Evolutionary conservation across 129 eudicot genomes (phyloP), one percentile per base, ranked within the genome.

Genomic region (Deinandra increscens): DNA sequence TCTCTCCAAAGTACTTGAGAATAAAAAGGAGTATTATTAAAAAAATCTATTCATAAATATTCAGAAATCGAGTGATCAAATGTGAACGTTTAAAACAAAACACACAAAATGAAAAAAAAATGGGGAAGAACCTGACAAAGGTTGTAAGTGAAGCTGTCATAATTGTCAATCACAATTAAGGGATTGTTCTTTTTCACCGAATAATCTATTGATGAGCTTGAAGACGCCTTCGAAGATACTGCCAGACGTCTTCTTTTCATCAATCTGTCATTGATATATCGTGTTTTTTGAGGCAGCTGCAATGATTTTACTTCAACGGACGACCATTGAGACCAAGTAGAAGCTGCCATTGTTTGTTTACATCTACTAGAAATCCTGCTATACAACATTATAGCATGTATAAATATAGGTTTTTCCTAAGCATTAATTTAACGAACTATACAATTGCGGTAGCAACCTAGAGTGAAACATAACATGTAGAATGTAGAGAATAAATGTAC

Each of bases 121-220:
- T 9, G 26, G 66, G 42, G 64, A 11, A 6, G 37, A 46, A 94
- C 99, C 87, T 94, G 99, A 61, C 99, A 94, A 26, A 94, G 97
- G 76, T 90, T 94, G 46, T 94, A 94, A 75, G 99, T 94, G 85
- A 94, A 94, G 87, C 99, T 94, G 66, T 94, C 99, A 75, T 94
- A 94, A 68, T 94, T 94, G 77, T 90, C 99, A 48, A 94, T 90
- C 14, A 94, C 99, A 64, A 94, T 58, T 63, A 94, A 65, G 11
- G 96, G 94, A 3, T 62, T 70, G 56, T 54, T 54, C 6, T 9
- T 61, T 68, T 78, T 68, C 39, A 43, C 33, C 22, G 64, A 9
- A 23, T 34, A 60, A 54, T 66, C 72, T 13, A 14, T 26, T 3
- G 31, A 8, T 26, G 72, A 26, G 26, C 19, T 62, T 49, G 56